Evolutionary conservation across 495 filamentous ascomycete species (phyloP).

Genomic region (Xylaria acuta): DNA sequence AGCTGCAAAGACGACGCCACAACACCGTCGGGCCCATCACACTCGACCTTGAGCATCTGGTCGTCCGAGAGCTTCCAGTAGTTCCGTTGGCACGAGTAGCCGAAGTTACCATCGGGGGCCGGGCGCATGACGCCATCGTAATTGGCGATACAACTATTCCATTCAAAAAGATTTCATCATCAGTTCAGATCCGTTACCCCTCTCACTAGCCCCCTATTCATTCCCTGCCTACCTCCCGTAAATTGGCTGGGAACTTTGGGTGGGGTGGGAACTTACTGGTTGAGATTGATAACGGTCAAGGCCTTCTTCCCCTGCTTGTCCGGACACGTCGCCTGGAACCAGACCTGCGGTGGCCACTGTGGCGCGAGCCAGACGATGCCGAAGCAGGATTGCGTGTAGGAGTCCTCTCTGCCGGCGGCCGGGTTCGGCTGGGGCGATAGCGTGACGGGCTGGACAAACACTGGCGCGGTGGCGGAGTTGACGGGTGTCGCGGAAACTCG

Average conservation of each 20-base stretch:
- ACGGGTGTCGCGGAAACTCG: neutral
- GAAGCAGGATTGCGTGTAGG: neutral
- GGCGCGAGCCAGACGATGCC: neutral
- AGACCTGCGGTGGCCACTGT: neutral
- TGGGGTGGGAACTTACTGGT: neutral
- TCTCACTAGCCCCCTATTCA: neutral
- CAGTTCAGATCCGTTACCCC: neutral
- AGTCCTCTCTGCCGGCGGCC: neutral
- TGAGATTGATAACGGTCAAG: neutral
- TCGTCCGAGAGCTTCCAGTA: neutral
- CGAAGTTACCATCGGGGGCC: neutral
- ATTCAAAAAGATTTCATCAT: too few species aligned
- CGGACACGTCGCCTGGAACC: constrained; percentile 4
- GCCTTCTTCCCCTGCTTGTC: neutral
- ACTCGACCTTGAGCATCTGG: neutral
- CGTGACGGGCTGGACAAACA: neutral
- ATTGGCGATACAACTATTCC: constrained; percentile 8
- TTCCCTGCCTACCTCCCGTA: neutral
- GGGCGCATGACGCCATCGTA: neutral
- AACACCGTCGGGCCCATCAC: neutral
- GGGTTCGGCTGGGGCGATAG: neutral
- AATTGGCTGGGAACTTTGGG: too few species aligned
- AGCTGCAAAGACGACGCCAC: neutral
- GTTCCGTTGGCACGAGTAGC: neutral
- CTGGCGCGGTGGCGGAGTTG: neutral